These are phyloP conservation scores for Myxozyma neotropica DNA, from an alignment of 805 yeast genomes.

Conservation along the genomic window DNA sequence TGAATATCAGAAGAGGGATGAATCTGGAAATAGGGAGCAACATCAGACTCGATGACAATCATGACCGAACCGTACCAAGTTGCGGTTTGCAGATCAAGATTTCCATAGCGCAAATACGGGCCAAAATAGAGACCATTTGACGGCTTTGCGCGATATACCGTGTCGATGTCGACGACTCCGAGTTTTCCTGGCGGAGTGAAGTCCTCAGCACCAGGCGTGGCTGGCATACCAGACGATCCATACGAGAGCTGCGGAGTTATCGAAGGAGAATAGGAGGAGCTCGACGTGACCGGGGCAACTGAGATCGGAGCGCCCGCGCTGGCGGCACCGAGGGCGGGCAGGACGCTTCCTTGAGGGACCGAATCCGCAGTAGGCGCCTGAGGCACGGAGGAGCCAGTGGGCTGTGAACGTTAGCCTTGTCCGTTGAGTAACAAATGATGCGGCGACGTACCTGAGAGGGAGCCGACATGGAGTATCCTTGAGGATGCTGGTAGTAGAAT, in stretches of 20 bases:
- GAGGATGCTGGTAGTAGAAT: not conserved
- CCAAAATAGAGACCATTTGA: slow-evolving; percentile 31
- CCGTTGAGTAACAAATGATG: too few relatives aligned
- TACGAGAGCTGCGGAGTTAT: not conserved
- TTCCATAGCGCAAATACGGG: slow-evolving; percentile 31
- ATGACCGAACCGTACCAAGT: slow-evolving; percentile 31
- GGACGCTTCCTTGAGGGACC: not conserved
- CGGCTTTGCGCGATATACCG: slow-evolving; percentile 20
- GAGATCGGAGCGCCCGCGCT: not conserved
- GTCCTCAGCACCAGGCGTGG: slow-evolving; percentile 14
- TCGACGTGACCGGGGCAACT: slow-evolving; percentile 4
- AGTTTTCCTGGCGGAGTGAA: slow-evolving; percentile 28
- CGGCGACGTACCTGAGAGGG: not conserved
- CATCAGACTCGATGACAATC: slow-evolving; percentile 15
- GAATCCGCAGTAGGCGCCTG: not conserved
- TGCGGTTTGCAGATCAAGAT: slow-evolving; percentile 24
- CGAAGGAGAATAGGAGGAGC: not conserved
- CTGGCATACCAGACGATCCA: not conserved
- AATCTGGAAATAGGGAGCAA: slow-evolving; percentile 28
- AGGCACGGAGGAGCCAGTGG: not conserved
- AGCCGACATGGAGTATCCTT: not conserved
- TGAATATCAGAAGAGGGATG: slow-evolving; percentile 27
- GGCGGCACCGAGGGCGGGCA: slow-evolving; percentile 8
- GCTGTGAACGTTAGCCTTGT: too few relatives aligned
- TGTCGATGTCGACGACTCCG: slow-evolving; percentile 26